phyloP scores from a whole-genome alignment of 2,329 filamentous ascomycete species.

The Phialophora verrucosa region DNA sequence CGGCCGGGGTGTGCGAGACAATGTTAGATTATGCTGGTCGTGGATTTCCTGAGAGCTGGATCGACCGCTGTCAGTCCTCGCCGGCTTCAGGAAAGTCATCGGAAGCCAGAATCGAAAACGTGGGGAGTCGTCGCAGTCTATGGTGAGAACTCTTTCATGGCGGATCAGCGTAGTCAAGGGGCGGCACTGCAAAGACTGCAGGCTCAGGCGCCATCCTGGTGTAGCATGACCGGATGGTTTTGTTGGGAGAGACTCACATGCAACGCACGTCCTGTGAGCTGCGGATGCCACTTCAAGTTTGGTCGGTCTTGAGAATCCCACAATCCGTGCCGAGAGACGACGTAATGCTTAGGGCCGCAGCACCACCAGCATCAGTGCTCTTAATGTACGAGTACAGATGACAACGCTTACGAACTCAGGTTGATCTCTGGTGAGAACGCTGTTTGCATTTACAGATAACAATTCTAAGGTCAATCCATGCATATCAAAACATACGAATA shows the following conservation, averaged over 20 bases:
- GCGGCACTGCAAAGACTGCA: conserved; percentile 7
- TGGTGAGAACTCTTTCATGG: conserved; percentile 12
- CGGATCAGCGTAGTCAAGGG: conserved; percentile 4
- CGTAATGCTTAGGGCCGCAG: not conserved
- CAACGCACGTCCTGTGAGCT: conserved; percentile 18
- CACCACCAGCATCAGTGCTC: not conserved
- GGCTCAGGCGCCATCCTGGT: conserved; percentile 18
- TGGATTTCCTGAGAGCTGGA: conserved; percentile 28
- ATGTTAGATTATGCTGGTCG: conserved; percentile 25
- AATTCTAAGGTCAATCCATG: not conserved
- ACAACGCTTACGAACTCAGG: not conserved
- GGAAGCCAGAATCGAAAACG: conserved; percentile 9
- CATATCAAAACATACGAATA: not conserved
- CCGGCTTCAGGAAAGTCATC: conserved; percentile 33
- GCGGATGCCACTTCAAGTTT: conserved; percentile 12
- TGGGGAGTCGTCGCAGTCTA: conserved; percentile 1
- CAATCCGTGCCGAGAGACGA: not conserved
- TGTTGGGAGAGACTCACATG: conserved; percentile 23
- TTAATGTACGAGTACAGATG: not conserved
- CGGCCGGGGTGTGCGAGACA: conserved; percentile 41
- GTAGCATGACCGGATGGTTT: conserved; percentile 12
- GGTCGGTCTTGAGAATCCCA: not conserved
- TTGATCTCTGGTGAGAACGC: not conserved
- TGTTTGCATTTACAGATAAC: conserved; percentile 10
- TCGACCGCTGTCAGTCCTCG: conserved; percentile 19